A percentile compares a stretch with the other conserved stretches of the same genome.
phyloP scores from a whole-genome alignment of 768 basidiomycete species.

The Trametes cingulata region DNA sequence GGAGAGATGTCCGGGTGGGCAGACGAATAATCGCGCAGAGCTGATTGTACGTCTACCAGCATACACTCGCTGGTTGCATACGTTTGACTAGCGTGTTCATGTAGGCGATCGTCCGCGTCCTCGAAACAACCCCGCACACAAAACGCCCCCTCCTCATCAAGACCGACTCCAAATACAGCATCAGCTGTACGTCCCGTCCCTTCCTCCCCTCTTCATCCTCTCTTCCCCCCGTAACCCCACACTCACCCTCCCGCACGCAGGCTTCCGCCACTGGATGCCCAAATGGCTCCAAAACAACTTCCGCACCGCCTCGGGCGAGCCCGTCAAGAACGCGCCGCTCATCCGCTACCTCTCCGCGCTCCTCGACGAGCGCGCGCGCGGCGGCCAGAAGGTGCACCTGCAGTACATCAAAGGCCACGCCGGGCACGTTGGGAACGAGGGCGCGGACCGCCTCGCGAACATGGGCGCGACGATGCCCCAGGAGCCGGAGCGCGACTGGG shows the following conservation, averaged over 20 bases:
- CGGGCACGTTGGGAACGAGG: slow-evolving; percentile 82
- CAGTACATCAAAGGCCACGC: slow-evolving; percentile 79
- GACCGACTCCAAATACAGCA: slow-evolving; percentile 85
- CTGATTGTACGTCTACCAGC: slow-evolving; percentile 58
- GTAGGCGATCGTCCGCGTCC: slow-evolving; percentile 80
- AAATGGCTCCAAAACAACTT: slow-evolving; percentile 65
- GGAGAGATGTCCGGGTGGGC: slow-evolving; percentile 79
- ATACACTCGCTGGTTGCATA: neutral
- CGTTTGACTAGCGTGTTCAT: neutral
- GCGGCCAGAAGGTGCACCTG: slow-evolving; percentile 59
- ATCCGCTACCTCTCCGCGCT: slow-evolving; percentile 71
- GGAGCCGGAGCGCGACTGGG: slow-evolving; percentile 63
- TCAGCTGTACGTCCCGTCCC: slow-evolving; percentile 55
- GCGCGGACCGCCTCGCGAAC: slow-evolving; percentile 76
- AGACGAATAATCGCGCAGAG: slow-evolving; percentile 90
- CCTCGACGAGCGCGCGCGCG: slow-evolving; percentile 50
- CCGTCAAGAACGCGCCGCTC: slow-evolving; percentile 72
- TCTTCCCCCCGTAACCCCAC: neutral
- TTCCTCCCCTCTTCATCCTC: neutral
- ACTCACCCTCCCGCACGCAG: slow-evolving; percentile 39
- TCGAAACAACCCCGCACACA: slow-evolving; percentile 68
- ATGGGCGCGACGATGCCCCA: slow-evolving; percentile 46
- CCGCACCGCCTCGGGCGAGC: slow-evolving; percentile 44
- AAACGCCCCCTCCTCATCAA: slow-evolving; percentile 68
- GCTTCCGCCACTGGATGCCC: slow-evolving; percentile 65